Evolutionary conservation across 1,139 yeast genomes (phyloP), one percentile per base, ranked within the genome.

Genomic region (Petasospora rhodanensis): DNA sequence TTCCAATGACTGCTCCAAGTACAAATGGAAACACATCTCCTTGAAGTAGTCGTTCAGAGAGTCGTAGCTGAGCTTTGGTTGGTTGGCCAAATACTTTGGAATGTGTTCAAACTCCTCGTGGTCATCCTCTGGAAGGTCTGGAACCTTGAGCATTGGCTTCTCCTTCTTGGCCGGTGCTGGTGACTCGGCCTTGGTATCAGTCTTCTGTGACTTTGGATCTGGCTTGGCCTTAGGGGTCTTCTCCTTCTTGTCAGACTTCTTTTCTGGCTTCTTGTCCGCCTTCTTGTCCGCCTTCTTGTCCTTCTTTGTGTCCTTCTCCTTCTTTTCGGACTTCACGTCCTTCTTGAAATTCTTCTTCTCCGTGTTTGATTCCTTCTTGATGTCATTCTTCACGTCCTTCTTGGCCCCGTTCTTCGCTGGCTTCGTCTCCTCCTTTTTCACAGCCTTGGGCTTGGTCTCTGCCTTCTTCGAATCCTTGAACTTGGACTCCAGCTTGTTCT

Each of bases 1-100:
- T 25, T 67, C 69, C 21, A 64, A 54, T 28, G 65, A 60, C 45
- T 79, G 84, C 52, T 80, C 89, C 32, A 76, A 59, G 41, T 76
- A 77, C 36, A 79, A 56, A 37, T 77, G 77, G 53, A 70, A 71
- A 40, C 81, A 69, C 62, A 78, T 70, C 46, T 76, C 79, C 43
- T 69, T 60, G 48, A 68, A 73, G 49, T 80, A 79, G n/a, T 67
- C 62, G 6, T 62, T 58, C 46, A 79, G 47, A 19, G 68, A 58
- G 12, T 70, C 70, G 45, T 73, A 79, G 1, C 64, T 56, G 23
- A 76, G 56, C 37, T 63, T 64, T 6, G 79, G 73, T 23, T 35
- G 58, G 41, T 52, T 57, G 26, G 52, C 48, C 13, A 47, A 40
- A 33, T 50, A 55, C 28, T 44, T 50, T 11, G 49, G 50, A 14